phyloP scores from a whole-genome alignment of 2,329 filamentous ascomycete genomes.

The Thermothelomyces thermophilus region DNA sequence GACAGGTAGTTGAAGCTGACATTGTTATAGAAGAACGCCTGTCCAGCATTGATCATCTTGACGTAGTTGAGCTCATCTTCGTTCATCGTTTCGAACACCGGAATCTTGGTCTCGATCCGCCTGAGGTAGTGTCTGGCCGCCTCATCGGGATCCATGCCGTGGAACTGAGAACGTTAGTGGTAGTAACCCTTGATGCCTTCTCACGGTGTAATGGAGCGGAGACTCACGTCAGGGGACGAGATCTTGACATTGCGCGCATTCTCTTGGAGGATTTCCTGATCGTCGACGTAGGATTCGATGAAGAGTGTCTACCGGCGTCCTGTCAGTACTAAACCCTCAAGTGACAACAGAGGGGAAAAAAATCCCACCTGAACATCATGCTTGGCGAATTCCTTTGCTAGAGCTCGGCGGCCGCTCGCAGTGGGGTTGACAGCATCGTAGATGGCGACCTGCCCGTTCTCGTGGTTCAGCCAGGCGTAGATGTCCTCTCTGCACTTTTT shows the following conservation, averaged over 20 bases:
- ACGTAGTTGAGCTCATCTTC: conserved; percentile 93
- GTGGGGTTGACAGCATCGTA: conserved; percentile 97
- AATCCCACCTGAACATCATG: conserved; percentile 77
- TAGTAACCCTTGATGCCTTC: too few species aligned
- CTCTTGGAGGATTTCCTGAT: conserved; percentile 88
- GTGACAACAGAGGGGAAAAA: conserved; percentile 4
- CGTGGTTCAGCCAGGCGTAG: conserved; percentile 90
- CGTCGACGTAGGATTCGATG: conserved; percentile 91
- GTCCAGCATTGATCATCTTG: conserved; percentile 98
- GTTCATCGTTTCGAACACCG: conserved; percentile 93
- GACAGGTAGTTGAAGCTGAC: conserved; percentile 94
- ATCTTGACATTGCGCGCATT: conserved; percentile 98
- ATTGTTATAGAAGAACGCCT: conserved; percentile 92
- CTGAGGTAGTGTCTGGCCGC: conserved; percentile 87
- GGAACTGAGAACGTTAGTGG: conserved; percentile 51
- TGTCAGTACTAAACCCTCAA: conserved; percentile 8
- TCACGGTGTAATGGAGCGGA: too few species aligned
- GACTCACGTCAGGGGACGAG: conserved; percentile 79
- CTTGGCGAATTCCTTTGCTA: conserved; percentile 96
- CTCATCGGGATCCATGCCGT: conserved; percentile 85
- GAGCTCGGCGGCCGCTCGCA: conserved; percentile 68
- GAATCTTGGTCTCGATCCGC: conserved; percentile 86
- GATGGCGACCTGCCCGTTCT: conserved; percentile 96
- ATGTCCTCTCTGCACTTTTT: conserved; percentile 98
- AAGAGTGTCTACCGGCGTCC: conserved; percentile 67